phyloP scores from a whole-genome alignment of 495 filamentous ascomycete species.

The Aspergillus egyptiacus region DNA sequence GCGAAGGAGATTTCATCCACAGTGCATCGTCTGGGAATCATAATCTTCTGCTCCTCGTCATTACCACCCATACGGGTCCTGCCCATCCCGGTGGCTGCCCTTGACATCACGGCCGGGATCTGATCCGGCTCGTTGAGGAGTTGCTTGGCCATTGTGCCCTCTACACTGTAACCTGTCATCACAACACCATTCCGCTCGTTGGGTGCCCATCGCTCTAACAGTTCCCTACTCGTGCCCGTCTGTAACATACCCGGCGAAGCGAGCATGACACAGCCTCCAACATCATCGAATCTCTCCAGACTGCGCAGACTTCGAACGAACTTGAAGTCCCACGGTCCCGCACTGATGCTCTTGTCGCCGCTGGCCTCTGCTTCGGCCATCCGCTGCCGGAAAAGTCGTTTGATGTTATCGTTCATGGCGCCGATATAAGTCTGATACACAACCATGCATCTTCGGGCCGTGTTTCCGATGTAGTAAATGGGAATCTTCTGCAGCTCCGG shows the following conservation, averaged over 20 bases:
- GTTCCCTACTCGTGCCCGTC: slow-evolving; percentile 84
- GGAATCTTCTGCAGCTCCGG: slow-evolving; percentile 79
- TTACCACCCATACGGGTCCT: slow-evolving; percentile 45
- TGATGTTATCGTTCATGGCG: slow-evolving; percentile 99
- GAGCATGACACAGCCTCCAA: slow-evolving; percentile 93
- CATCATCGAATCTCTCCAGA: slow-evolving; percentile 91
- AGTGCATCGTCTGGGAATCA: slow-evolving; percentile 88
- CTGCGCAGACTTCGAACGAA: slow-evolving; percentile 86
- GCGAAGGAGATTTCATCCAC: slow-evolving; percentile 92
- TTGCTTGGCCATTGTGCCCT: slow-evolving; percentile 96
- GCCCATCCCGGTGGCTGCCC: slow-evolving; percentile 51
- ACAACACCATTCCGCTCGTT: slow-evolving; percentile 92
- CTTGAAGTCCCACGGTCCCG: slow-evolving; percentile 93
- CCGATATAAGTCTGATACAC: slow-evolving; percentile 97
- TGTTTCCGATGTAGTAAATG: slow-evolving; percentile 93
- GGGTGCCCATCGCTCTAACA: slow-evolving; percentile 93
- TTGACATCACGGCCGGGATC: slow-evolving; percentile 88
- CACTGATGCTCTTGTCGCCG: slow-evolving; percentile 61
- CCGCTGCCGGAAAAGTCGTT: slow-evolving; percentile 75
- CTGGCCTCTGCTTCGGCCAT: slow-evolving; percentile 80
- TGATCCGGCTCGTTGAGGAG: slow-evolving; percentile 88
- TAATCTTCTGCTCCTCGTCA: slow-evolving; percentile 66
- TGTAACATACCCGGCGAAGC: slow-evolving; percentile 97
- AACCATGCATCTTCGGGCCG: slow-evolving; percentile 94
- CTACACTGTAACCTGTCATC: slow-evolving; percentile 96